Evolutionary conservation across 192 early-diverging fungal genomes (phyloP).

Genomic region (Umbelopsis sp.): DNA sequence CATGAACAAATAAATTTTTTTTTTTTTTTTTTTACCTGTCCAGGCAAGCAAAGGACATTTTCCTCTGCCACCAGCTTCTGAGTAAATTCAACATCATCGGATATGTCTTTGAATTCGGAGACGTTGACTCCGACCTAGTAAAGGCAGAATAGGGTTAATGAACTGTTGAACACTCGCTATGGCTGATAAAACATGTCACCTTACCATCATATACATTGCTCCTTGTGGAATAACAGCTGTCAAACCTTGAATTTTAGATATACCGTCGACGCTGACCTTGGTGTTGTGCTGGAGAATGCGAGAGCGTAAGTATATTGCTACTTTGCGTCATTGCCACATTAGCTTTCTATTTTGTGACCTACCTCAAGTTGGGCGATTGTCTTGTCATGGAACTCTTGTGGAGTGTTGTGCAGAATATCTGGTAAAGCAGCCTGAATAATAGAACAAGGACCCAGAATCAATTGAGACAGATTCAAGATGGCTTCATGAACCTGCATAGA

Average conservation of each 20-base stretch:
- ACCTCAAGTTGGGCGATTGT: constrained; percentile 70
- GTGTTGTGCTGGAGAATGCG: constrained; percentile 56
- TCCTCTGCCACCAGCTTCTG: constrained; percentile 82
- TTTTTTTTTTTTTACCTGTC: constrained; percentile 47
- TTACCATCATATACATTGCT: constrained; percentile 92
- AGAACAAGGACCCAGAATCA: constrained; percentile 83
- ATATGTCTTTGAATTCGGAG: constrained; percentile 68
- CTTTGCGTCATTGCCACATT: too few species aligned
- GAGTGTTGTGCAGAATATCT: constrained; percentile 75
- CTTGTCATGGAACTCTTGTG: constrained; percentile 64
- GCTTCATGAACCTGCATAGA: constrained; percentile 63
- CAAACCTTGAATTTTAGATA: constrained; percentile 71
- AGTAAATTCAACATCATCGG: constrained; percentile 79
- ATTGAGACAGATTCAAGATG: constrained; percentile 69
- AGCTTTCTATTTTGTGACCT: background rate
- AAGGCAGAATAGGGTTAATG: constrained; percentile 11
- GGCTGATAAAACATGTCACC: background rate
- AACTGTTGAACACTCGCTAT: background rate
- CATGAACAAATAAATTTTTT: background rate
- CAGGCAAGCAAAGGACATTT: constrained; percentile 82
- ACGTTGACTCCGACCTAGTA: constrained; percentile 61
- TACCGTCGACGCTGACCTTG: constrained; percentile 57
- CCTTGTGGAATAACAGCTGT: constrained; percentile 83
- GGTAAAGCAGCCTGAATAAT: constrained; percentile 77
- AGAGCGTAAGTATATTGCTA: background rate